Percentiles rank a stretch among this genome's conserved stretches.
These are phyloP conservation scores for Aspergillus quadrilineatus DNA, from an alignment of 2,329 filamentous ascomycete genomes.

Conservation along the genomic window DNA sequence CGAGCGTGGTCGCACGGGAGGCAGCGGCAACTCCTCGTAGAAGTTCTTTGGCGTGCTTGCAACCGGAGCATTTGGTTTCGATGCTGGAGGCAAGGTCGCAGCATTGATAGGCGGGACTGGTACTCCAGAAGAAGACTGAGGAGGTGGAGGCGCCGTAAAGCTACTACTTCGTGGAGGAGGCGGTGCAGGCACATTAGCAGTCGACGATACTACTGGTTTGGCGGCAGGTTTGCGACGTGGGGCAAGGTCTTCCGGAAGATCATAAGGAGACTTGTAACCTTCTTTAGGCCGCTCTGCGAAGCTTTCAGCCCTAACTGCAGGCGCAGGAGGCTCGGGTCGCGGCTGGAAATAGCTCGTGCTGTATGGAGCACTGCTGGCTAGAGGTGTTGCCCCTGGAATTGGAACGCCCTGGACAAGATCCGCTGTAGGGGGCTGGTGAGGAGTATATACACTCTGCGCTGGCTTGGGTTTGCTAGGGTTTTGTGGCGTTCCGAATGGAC, in stretches of 20 bases:
- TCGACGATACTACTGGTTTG: conserved; percentile 50
- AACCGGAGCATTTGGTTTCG: background rate
- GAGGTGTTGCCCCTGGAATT: conserved; percentile 21
- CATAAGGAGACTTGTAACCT: conserved; percentile 91
- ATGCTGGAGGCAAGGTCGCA: conserved; percentile 33
- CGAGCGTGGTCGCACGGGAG: conserved; percentile 54
- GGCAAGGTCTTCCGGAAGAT: conserved; percentile 83
- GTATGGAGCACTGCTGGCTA: conserved; percentile 13
- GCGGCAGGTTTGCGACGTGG: conserved; percentile 63
- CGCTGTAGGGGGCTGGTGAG: conserved; percentile 51
- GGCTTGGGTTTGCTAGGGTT: conserved; percentile 21
- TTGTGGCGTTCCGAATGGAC: conserved; percentile 30
- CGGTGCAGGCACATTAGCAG: conserved; percentile 45
- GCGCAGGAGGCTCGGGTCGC: conserved; percentile 28
- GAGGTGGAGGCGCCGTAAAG: conserved; percentile 43
- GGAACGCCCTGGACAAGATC: conserved; percentile 44
- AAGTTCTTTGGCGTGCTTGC: conserved; percentile 53
- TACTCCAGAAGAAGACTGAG: conserved; percentile 15
- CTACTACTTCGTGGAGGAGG: conserved; percentile 64
- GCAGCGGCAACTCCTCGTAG: conserved; percentile 71
- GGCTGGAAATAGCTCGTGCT: conserved; percentile 29
- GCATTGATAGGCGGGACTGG: conserved; percentile 26
- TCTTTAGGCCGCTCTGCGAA: conserved; percentile 89
- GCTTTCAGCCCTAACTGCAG: conserved; percentile 65
- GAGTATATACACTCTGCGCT: conserved; percentile 49